phyloP scores from a whole-genome alignment of 148 eudicot genomes.

The Fagopyrum tataricum region DNA sequence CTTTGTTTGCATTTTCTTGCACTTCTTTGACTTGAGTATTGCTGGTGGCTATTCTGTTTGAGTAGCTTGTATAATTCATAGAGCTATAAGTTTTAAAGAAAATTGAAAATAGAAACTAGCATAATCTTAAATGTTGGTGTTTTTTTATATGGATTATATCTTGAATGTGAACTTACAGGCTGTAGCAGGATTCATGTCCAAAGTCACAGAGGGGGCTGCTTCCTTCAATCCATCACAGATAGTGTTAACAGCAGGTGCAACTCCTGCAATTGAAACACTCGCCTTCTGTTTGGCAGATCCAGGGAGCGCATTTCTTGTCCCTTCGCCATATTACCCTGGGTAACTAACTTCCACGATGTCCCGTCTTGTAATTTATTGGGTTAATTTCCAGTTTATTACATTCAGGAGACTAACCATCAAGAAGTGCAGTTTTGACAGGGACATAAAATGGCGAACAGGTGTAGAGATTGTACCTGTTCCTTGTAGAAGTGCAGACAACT shows the following conservation, averaged over 20 bases:
- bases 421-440: constrained; percentile 66
- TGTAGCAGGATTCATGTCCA: constrained; percentile 72
- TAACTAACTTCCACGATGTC: constrained; percentile 27
- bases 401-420: constrained; percentile 13
- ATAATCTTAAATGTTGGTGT: neutral
- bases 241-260: constrained; percentile 56
- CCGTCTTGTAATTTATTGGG: neutral
- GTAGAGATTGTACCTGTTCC: constrained; percentile 85
- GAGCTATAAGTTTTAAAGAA: neutral
- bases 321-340: constrained; percentile 96
- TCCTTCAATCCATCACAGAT: constrained; percentile 58
- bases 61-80: neutral
- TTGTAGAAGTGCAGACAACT: constrained; percentile 83
- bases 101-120: neutral
- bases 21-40: neutral
- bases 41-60: neutral
- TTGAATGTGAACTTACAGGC: constrained; percentile 38
- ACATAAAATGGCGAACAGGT: constrained; percentile 85
- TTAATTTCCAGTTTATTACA: neutral
- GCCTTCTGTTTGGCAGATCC: constrained; percentile 83
- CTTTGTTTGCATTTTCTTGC: neutral
- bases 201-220: constrained; percentile 40
- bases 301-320: constrained; percentile 84
- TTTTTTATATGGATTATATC: neutral
- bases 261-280: constrained; percentile 83